Evolutionary conservation across 2,329 filamentous ascomycete genomes (phyloP).

Genomic region (Sclerotinia glacialis): DNA sequence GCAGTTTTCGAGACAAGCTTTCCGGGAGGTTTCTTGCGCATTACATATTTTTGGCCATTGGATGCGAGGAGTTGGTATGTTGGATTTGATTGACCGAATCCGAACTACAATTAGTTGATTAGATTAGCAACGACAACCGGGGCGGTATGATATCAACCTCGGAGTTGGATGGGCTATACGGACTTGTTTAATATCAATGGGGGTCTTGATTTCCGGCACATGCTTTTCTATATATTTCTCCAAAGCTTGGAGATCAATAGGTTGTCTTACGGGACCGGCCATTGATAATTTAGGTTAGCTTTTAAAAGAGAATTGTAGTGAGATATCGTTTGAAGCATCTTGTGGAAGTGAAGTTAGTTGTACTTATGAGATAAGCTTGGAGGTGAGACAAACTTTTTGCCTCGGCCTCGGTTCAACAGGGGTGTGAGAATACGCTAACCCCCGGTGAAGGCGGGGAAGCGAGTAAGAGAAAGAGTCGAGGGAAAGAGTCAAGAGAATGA

Average conservation of each 20-base stretch:
- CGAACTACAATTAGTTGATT: constrained; percentile 61
- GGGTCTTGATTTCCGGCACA: constrained; percentile 80
- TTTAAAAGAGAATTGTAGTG: not conserved
- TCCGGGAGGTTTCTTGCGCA: constrained; percentile 98
- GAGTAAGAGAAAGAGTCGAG: not conserved
- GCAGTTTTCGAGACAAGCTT: constrained; percentile 88
- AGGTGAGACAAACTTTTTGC: constrained; percentile 6
- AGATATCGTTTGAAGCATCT: not conserved
- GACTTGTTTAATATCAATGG: constrained; percentile 87
- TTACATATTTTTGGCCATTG: constrained; percentile 70
- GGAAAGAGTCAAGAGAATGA: too few species aligned
- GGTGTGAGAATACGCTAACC: constrained; percentile 10
- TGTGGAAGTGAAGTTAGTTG: constrained; percentile 5
- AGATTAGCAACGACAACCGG: constrained; percentile 6
- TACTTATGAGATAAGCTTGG: constrained; percentile 1
- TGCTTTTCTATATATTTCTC: constrained; percentile 73
- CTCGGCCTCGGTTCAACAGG: constrained; percentile 21
- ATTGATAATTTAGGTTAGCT: constrained; percentile 45
- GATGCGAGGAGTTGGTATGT: constrained; percentile 86
- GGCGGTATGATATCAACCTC: not conserved
- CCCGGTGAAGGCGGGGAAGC: constrained; percentile 7
- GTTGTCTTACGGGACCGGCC: constrained; percentile 87
- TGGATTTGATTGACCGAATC: constrained; percentile 95
- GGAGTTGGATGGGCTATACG: not conserved
- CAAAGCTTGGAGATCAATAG: constrained; percentile 77